Evolutionary conservation across 2,329 filamentous ascomycete genomes (phyloP).

Genomic region (Chaetoscypha palmicola): DNA sequence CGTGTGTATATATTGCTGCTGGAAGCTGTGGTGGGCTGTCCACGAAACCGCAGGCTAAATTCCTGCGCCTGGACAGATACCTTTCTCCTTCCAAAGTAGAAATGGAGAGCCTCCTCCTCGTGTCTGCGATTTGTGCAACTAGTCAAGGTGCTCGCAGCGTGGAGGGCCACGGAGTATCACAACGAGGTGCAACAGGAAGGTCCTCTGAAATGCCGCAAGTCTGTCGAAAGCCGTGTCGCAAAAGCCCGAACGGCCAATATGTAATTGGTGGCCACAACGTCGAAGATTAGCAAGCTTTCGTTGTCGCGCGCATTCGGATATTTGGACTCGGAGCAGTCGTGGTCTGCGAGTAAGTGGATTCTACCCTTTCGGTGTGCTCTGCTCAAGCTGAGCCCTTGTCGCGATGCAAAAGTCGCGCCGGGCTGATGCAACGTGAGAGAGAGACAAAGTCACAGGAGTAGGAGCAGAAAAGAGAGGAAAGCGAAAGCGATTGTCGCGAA

Average conservation of each 20-base stretch:
- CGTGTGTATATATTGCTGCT: too few relatives aligned
- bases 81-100: too few relatives aligned
- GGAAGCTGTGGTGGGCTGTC: too few relatives aligned
- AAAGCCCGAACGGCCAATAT: conserved; percentile 13
- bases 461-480: not conserved
- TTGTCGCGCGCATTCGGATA: conserved; percentile 14
- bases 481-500: not conserved
- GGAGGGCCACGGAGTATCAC: conserved; percentile 11
- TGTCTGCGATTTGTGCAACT: conserved; percentile 13
- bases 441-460: conserved; percentile 12
- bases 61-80: too few relatives aligned
- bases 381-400: too few relatives aligned
- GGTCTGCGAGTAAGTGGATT: too few relatives aligned
- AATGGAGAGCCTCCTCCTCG: too few relatives aligned
- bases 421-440: conserved; percentile 19
- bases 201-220: conserved; percentile 17
- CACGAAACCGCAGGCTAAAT: too few relatives aligned
- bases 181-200: conserved; percentile 16
- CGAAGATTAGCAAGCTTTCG: conserved; percentile 2
- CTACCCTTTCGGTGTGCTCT: too few relatives aligned
- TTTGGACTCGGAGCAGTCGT: conserved; percentile 3
- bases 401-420: conserved; percentile 16
- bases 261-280: conserved; percentile 13
- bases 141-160: conserved; percentile 10
- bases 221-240: conserved; percentile 19